Percentiles rank a stretch among this genome's conserved stretches.
Evolutionary conservation across 805 yeast species (phyloP).

Genomic region (Jamesozyma hellenica): DNA sequence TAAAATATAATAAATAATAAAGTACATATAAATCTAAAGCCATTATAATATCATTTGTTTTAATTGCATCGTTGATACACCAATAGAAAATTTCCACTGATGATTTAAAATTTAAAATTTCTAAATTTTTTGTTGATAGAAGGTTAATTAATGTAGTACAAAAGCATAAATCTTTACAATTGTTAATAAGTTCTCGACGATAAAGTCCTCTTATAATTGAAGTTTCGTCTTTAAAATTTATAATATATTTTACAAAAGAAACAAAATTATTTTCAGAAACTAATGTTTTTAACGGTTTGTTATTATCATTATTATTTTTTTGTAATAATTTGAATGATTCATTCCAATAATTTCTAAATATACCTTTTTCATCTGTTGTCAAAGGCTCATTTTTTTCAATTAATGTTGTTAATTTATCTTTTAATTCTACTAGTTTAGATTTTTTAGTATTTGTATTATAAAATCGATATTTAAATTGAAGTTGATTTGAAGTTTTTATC

Average conservation of each 20-base stretch:
- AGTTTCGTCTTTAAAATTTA: neutral
- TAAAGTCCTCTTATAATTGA: conserved; percentile 6
- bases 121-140: neutral
- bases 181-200: conserved; percentile 7
- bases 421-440: too few relatives aligned
- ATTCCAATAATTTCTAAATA: neutral
- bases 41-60: conserved; percentile 11
- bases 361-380: neutral
- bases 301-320: too few relatives aligned
- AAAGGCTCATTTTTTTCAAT: neutral
- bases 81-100: conserved; percentile 5
- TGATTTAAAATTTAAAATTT: neutral
- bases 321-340: neutral
- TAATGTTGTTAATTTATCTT: neutral
- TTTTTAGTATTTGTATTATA: too few relatives aligned
- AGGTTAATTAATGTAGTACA: neutral
- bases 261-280: neutral
- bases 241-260: conserved; percentile 1
- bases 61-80: conserved; percentile 13
- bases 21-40: conserved; percentile 17
- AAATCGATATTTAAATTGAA: too few relatives aligned
- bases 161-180: neutral
- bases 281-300: neutral
- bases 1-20: conserved; percentile 9
- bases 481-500: too few relatives aligned